Percentiles rank a stretch among this genome's conserved stretches.
These are phyloP conservation scores for Magnusiomyces clavatus DNA, from an alignment of 1,139 yeast genomes.

Conservation along the genomic window DNA sequence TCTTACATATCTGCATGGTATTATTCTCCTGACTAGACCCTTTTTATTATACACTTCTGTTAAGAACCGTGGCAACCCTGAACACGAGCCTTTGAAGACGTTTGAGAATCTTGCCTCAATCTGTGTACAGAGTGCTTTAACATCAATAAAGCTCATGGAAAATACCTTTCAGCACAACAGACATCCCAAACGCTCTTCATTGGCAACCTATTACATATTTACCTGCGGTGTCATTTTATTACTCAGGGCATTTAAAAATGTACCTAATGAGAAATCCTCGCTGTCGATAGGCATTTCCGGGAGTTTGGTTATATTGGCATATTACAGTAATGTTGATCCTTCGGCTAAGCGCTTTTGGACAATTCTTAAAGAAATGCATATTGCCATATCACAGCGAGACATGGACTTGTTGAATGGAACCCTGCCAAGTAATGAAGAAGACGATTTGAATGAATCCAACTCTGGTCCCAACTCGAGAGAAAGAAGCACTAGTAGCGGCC, in stretches of 20 bases:
- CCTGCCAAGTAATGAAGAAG: too few species aligned
- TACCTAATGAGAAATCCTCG: constrained; percentile 16
- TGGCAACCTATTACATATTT: constrained; percentile 23
- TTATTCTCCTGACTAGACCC: constrained; percentile 41
- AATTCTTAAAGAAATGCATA: constrained; percentile 17
- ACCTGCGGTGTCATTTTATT: constrained; percentile 19
- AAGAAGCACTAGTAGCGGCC: too few species aligned
- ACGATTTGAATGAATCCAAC: neutral
- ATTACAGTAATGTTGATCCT: constrained; percentile 18
- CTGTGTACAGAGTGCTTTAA: constrained; percentile 36
- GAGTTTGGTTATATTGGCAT: constrained; percentile 16
- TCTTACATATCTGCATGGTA: constrained; percentile 37
- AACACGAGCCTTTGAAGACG: constrained; percentile 23
- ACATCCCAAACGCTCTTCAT: constrained; percentile 32
- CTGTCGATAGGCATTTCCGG: constrained; percentile 17
- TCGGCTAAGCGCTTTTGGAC: constrained; percentile 18
- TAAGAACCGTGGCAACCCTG: neutral
- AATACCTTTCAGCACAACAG: constrained; percentile 26
- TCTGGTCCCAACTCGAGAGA: neutral
- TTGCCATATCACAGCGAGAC: constrained; percentile 1
- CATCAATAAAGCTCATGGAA: constrained; percentile 33
- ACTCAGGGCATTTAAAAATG: constrained; percentile 16
- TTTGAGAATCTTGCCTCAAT: constrained; percentile 24
- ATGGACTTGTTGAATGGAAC: neutral
- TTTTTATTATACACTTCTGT: constrained; percentile 37